Conservation (phyloP, 1,284 basidiomycete species). For the Ceratobasidium sp. region DNA sequence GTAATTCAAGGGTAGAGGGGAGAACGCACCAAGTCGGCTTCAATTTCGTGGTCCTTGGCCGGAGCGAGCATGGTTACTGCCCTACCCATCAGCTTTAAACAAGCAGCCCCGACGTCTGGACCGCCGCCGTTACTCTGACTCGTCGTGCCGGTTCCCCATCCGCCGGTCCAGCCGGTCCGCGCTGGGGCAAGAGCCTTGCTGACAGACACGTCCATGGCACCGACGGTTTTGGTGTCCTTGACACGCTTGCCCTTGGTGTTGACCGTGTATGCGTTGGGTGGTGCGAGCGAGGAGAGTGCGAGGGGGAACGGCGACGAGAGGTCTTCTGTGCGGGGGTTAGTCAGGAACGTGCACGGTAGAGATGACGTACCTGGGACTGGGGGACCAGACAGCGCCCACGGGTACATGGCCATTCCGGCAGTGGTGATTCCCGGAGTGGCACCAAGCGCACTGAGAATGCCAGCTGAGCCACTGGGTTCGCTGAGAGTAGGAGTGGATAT, state of each 20-base stretch:
- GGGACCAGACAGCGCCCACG: conserved; percentile 36
- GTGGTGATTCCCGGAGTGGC: conserved; percentile 10
- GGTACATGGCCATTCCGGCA: conserved; percentile 26
- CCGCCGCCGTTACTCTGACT: conserved; percentile 38
- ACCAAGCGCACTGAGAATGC: conserved; percentile 48
- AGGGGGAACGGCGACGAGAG: conserved; percentile 80
- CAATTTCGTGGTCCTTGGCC: conserved; percentile 35
- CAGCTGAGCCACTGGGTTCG: conserved; percentile 48
- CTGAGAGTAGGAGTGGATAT: conserved; percentile 57
- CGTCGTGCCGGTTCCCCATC: conserved; percentile 38
- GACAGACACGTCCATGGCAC: conserved; percentile 29
- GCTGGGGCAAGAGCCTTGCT: conserved; percentile 40
- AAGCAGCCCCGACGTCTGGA: conserved; percentile 28
- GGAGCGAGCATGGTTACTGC: conserved; percentile 36
- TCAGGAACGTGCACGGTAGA: conserved; percentile 58
- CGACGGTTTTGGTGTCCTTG: conserved; percentile 37
- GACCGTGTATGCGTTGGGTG: conserved; percentile 41
- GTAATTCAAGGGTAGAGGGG: neutral
- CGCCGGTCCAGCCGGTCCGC: conserved; percentile 35
- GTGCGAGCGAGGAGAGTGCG: conserved; percentile 62
- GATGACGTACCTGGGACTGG: conserved; percentile 43
- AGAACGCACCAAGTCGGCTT: conserved; percentile 21
- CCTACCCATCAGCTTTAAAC: conserved; percentile 34
- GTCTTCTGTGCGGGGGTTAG: conserved; percentile 57
- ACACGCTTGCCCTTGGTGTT: conserved; percentile 40